Base-by-base conservation (phyloP, 2,329 filamentous ascomycete species). In the Chlorencoelia australis region DNA sequence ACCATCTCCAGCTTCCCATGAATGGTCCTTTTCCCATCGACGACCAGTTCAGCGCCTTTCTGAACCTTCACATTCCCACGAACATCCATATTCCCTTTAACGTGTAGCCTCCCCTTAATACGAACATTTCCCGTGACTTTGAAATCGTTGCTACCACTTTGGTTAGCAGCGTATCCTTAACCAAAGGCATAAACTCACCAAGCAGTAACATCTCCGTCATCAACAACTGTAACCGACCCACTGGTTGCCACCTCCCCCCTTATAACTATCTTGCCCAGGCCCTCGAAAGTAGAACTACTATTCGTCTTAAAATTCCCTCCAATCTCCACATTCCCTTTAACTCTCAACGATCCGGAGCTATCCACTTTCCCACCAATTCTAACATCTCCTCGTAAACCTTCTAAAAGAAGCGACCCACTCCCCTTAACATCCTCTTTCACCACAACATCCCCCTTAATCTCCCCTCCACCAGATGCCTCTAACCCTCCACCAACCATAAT, bases 21-120 rank as follows among this genome's bases (percentile, higher is more conserved):
- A 32, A 51, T 41, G 4, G 47, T 51, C n/a, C 44, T 46, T 32
- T 38, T 51, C 4, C 48, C 48, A 33, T 47, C 39, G 7, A 51
- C 44, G 30, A 43, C 39, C 17, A 51, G 29, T 14, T 41, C 26
- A 8, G 41, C 37, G 1, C 48, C 44, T 17, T 40, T 39, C 20
- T 30, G 19, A 20, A 52, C 26, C 18, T 27, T 41, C 0, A 50
- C 40, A 19, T 35, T 35, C 3, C 48, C 48, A 21, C 44, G 37
- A 3, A 46, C 43, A 9, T 45, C 44, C n/a, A 51, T 38, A 37
- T 52, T 40, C 3, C 48, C 47, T 25, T 37, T 38, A 1, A 51
- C 43, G 26, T 40, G 34, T 24, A 52, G 19, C 7, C 33, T 39
- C 1, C 50, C 50, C 17, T 42, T 44, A 4, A 52, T 21, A 4